Base-by-base conservation (phyloP, 164 flowering plant species). In the Houttuynia cordata region DNA sequence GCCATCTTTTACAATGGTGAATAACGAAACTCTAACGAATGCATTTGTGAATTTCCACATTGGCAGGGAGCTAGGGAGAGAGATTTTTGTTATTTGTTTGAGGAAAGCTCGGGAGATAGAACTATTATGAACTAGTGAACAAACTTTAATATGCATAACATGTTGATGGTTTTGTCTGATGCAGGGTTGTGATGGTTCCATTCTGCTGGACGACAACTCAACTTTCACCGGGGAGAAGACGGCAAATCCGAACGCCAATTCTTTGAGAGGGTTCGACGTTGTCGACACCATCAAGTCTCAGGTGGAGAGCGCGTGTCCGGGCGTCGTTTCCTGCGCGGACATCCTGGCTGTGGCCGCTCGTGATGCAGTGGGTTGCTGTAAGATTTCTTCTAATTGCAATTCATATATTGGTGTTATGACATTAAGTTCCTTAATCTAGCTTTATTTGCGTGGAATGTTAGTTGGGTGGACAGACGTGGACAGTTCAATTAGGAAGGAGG, bases 151-250 rank as follows among this genome's bases (percentile, higher is more conserved):
- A 6, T 30, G 37, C 37, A 2, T 30, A 30, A 30, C 2, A 30
- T 45, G 17, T 8, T 45, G 14, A 2, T 30, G 6, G 12, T 12
- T 30, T 45, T 34, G 41, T 19, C 19, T 22, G 10, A 12, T 45
- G 17, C 34, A 63, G 65, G 65, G 65, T 10, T 63, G 65, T 7
- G 65, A 63, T 56, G 65, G 20, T 2, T 63, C 65, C 14, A n/a
- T 63, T 19, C 52, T 63, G 8, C 51, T 63, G 40, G 65, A 63
- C 24, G 65, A 63, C 18, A 63, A 58, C 18, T 42, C 65, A 24
- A 63, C 52, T 51, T 62, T 63, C 40, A 63, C 59, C 0, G 65
- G 65, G 24, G 65, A 63, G 41, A 63, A 63, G 53, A 63, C 58
- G 0, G 65, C 65, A 10, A 25, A 15, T 56, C 59, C 59, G 9